Evolutionary conservation across 352 stramenopile genomes (phyloP).

Genomic region (Pythium sukuiense): DNA sequence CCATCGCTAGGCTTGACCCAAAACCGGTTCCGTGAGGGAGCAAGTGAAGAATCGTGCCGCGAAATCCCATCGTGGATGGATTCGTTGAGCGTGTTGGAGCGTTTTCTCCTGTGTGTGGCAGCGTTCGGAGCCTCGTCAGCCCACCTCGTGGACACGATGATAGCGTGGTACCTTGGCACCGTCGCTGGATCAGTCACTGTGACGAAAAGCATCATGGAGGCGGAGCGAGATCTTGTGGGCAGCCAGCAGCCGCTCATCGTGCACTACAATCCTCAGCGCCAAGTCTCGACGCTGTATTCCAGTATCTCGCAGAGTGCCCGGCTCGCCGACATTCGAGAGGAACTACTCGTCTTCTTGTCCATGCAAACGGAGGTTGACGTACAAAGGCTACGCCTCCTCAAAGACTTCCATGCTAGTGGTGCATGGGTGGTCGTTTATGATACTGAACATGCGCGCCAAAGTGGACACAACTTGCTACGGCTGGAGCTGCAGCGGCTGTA

Average conservation of each 20-base stretch:
- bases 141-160: constrained; percentile 15
- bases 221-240: constrained; percentile 5
- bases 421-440: constrained; percentile 21
- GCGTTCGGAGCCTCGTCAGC: background rate
- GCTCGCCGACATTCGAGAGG: constrained; percentile 16
- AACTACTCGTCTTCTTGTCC: constrained; percentile 15
- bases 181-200: background rate
- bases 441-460: background rate
- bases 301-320: constrained; percentile 9
- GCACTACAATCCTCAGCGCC: constrained; percentile 6
- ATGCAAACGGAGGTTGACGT: constrained; percentile 5
- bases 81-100: constrained; percentile 7
- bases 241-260: constrained; percentile 6
- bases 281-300: constrained; percentile 11
- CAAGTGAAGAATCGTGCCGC: background rate
- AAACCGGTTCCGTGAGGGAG: background rate
- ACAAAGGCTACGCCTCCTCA: background rate
- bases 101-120: constrained; percentile 7
- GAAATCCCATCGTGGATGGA: constrained; percentile 9
- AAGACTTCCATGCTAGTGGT: constrained; percentile 6
- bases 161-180: constrained; percentile 2
- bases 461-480: constrained; percentile 5
- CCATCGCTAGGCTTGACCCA: constrained; percentile 6
- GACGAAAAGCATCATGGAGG: constrained; percentile 7
- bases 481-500: constrained; percentile 9